Evolutionary conservation across 768 basidiomycete species (phyloP), one percentile per base, ranked within the genome.

Genomic region (Panaeolus cyanescens): DNA sequence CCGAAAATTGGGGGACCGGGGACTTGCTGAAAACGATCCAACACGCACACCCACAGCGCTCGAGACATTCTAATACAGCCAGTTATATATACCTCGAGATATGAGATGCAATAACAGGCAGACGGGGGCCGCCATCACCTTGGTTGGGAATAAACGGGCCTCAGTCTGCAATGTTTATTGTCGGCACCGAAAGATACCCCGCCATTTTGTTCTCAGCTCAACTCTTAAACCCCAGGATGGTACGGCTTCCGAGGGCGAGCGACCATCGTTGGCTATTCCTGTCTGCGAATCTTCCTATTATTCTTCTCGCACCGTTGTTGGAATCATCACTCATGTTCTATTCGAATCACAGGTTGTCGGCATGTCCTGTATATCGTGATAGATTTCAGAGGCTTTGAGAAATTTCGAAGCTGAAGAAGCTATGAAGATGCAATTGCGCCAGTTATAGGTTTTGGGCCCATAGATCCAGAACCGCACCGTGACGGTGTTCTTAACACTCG

Each of bases 211-310:
- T 33, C 32, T 19, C 37, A 33, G 15, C 13, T 34, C 31, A 4
- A 19, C 32, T 34, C 32, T 20, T 25, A 34, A 32, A 54, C 30
- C 32, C 32, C 55, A 37, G 55, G 32, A 22, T 20, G 42, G 42
- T 56, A 56, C 32, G 54, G 54, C 33, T 32, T 42, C 39, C 39
- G 39, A 42, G 39, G 39, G 39, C 39, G 39, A 42, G 39, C 19
- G 33, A 56, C 33, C 31, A 56, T 56, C 33, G 33, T 56, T 33
- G 10, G 13, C 32, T 33, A 56, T 56, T 56, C 55, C 25, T 22
- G 32, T 25, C 22, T 30, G 13, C 28, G 55, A 56, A 56, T 37
- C 32, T 56, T 33, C 30, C 19, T 54, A 31, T 31, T 19, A n/a
- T 28, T 31, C 54, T 54, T 33, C 55, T 56, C 55, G 55, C 6